phyloP scores from a whole-genome alignment of 768 basidiomycete species.

The Lactarius sanguifluus region DNA sequence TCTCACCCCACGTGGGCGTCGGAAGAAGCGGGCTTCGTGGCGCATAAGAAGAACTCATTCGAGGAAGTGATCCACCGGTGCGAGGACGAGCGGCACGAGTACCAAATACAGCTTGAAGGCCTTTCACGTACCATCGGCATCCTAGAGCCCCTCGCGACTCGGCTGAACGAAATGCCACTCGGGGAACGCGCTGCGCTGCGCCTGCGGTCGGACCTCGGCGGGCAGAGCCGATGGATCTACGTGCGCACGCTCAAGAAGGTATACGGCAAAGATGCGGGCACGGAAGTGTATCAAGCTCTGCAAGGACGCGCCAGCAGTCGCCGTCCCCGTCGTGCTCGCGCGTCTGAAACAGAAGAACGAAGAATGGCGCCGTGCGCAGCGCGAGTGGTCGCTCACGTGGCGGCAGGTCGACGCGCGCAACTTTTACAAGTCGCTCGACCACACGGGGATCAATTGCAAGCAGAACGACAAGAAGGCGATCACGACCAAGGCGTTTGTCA shows the following conservation, averaged over 20 bases:
- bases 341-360: slow-evolving; percentile 93
- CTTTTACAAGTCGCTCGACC: slow-evolving; percentile 96
- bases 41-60: slow-evolving; percentile 95
- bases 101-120: slow-evolving; percentile 92
- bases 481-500: slow-evolving; percentile 79
- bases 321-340: slow-evolving; percentile 87
- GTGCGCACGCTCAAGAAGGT: slow-evolving; percentile 92
- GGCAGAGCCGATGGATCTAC: slow-evolving; percentile 82
- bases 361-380: slow-evolving; percentile 91
- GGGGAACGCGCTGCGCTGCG: slow-evolving; percentile 84
- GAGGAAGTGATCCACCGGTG: slow-evolving; percentile 96
- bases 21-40: slow-evolving; percentile 90
- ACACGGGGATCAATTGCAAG: slow-evolving; percentile 94
- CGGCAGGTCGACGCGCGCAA: slow-evolving; percentile 95
- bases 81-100: slow-evolving; percentile 98
- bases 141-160: slow-evolving; percentile 81
- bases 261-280: slow-evolving; percentile 77
- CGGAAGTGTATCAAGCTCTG: slow-evolving; percentile 78
- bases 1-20: slow-evolving; percentile 99
- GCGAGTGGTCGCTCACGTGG: slow-evolving; percentile 98
- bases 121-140: slow-evolving; percentile 87
- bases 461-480: slow-evolving; percentile 92
- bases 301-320: slow-evolving; percentile 91
- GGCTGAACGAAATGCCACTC: slow-evolving; percentile 84
- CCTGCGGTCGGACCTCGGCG: slow-evolving; percentile 87